Base-by-base conservation (phyloP, 2,329 filamentous ascomycete genomes). In the Fusarium sacchari region DNA sequence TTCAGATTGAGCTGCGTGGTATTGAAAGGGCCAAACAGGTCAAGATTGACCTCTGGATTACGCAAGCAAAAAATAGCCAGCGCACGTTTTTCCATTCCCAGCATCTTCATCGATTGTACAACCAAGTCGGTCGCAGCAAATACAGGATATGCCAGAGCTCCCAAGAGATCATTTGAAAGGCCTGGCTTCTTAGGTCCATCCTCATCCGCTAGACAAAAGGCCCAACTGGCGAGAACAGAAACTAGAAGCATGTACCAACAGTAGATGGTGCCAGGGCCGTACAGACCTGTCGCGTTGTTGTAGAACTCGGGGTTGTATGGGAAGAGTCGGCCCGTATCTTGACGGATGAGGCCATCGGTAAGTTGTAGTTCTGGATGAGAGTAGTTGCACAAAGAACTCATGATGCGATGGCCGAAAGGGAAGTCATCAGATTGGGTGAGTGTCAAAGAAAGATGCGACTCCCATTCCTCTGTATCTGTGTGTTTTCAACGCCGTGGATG, bases 301-400 rank as follows among this genome's bases (percentile, higher is more conserved):
- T 70, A 70, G 6, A 70, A 65, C 17, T 70, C 67, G 13, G 67
- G 53, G n/a, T 70, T 69, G 10, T 65, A 70, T 4, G 66, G 66
- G 11, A 70, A 70, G 0, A 70, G 39, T 2, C 2, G 34, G 3
- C 60, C 66, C 1, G 42, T 28, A 1, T 55, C 40, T 8, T 70
- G 66, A 13, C 37, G 66, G 7, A 26, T 17, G 3, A 70, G 37
- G 6, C 43, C 47, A 18, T 65, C 47, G 24, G 60, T 65, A 6
- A 65, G 42, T 50, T 65, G 59, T 6, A 55, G 47, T 6, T 70
- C 66, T 6, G 60, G 67, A 1, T 70, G 66, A 8, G 53, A 65
- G 10, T 70, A 70, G 28, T 70, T 70, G 28, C 66, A 70, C 17
- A 70, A 43, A n/a, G 47, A 56, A 42, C 42, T 40, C 66, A 70